These are phyloP conservation scores for Phanerochaete sordida DNA, from an alignment of 768 basidiomycete genomes.

Conservation along the genomic window DNA sequence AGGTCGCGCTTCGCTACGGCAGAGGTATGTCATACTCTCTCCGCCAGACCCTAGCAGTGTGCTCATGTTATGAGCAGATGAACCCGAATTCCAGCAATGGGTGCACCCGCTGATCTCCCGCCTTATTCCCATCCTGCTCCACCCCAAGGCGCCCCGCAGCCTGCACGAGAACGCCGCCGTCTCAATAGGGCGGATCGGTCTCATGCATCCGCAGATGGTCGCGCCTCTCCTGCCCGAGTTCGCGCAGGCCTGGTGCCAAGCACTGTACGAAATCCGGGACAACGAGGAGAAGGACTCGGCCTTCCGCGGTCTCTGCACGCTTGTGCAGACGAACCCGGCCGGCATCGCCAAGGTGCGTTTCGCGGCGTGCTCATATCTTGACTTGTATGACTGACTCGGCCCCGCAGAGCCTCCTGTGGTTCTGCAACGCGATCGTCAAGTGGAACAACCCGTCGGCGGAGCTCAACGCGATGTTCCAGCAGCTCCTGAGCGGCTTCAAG, in stretches of 20 bases:
- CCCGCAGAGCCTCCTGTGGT: conserved; percentile 85
- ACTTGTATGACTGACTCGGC: conserved; percentile 26
- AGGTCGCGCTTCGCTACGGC: conserved; percentile 91
- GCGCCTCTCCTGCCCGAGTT: conserved; percentile 89
- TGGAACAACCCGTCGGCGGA: conserved; percentile 93
- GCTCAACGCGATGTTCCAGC: conserved; percentile 91
- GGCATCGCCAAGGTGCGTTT: conserved; percentile 84
- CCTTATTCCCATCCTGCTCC: conserved; percentile 89
- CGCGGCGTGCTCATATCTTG: background rate
- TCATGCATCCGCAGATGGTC: conserved; percentile 86
- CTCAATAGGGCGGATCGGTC: conserved; percentile 92
- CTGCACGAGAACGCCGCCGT: conserved; percentile 98
- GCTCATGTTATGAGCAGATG: conserved; percentile 41
- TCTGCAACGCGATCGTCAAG: conserved; percentile 95
- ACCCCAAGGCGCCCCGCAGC: conserved; percentile 89
- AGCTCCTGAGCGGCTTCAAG: conserved; percentile 87
- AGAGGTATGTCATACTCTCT: conserved; percentile 46
- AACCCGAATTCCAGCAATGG: conserved; percentile 88
- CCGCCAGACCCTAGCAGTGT: background rate
- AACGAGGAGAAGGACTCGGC: conserved; percentile 99
- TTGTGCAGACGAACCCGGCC: conserved; percentile 91
- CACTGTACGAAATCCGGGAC: conserved; percentile 96
- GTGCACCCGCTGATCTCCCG: conserved; percentile 83
- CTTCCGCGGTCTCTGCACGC: conserved; percentile 94
- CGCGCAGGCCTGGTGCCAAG: conserved; percentile 95